A percentile compares a stretch with the other conserved stretches of the same genome.
Evolutionary conservation across 208 protist genomes (phyloP).

Genomic region (Porcisia deanei): DNA sequence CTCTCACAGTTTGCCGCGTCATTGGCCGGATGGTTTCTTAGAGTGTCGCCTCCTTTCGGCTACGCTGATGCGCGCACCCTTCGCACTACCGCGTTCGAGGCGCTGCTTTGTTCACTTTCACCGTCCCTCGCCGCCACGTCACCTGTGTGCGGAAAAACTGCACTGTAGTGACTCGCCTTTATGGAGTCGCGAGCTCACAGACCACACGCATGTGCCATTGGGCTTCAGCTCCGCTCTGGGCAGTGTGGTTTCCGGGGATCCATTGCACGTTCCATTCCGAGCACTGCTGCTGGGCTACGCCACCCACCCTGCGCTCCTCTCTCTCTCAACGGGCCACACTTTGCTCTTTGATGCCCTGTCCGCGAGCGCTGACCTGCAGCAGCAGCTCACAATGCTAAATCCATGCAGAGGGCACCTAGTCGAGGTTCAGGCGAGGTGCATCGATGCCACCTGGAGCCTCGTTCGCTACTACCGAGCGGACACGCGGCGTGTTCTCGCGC

Average conservation of each 20-base stretch:
- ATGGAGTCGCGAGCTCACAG: slow-evolving; percentile 9
- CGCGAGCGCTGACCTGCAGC: slow-evolving; percentile 27
- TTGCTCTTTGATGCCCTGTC: slow-evolving; percentile 32
- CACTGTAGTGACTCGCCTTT: background rate
- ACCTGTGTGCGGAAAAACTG: background rate
- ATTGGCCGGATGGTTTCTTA: background rate
- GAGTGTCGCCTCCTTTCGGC: background rate
- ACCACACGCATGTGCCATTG: background rate
- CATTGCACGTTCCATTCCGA: slow-evolving; percentile 19
- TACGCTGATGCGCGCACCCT: slow-evolving; percentile 5
- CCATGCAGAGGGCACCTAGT: slow-evolving; percentile 35
- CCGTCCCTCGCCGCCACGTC: background rate
- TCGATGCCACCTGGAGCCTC: slow-evolving; percentile 11
- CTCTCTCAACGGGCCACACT: slow-evolving; percentile 19
- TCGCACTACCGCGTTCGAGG: background rate
- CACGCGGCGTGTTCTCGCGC: slow-evolving; percentile 5
- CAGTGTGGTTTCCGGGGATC: background rate
- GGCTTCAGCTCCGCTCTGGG: background rate
- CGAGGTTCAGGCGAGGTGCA: slow-evolving; percentile 26
- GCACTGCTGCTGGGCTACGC: slow-evolving; percentile 18
- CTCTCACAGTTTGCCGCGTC: background rate
- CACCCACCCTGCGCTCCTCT: slow-evolving; percentile 17
- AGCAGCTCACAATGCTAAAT: slow-evolving; percentile 18
- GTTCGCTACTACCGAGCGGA: slow-evolving; percentile 12
- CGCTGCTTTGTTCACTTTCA: background rate